These are phyloP conservation scores for Forsythia suspensa DNA, from an alignment of 257 asterid genomes.

Conservation along the genomic window DNA sequence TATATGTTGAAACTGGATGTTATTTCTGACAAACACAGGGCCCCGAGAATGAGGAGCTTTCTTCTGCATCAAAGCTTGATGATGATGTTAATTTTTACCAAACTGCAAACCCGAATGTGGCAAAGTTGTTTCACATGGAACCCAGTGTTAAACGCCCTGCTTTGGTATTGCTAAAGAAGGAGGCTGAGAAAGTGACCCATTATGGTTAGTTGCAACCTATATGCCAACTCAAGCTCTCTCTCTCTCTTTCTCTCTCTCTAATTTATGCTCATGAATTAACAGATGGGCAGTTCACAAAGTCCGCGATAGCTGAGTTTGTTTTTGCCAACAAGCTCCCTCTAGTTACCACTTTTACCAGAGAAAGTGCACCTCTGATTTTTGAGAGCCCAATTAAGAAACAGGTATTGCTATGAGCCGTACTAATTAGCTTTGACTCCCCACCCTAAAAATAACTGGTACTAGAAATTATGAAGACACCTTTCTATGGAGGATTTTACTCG, in stretches of 20 bases:
- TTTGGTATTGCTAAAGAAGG: slow-evolving; percentile 77
- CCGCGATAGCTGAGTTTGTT: slow-evolving; percentile 69
- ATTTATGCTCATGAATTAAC: slow-evolving; percentile 16
- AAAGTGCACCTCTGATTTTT: slow-evolving; percentile 71
- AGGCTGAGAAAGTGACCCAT: slow-evolving; percentile 71
- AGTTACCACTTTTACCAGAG: slow-evolving; percentile 74
- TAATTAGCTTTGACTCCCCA: slow-evolving; percentile 5
- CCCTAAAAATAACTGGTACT: neutral
- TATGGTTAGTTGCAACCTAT: slow-evolving; percentile 52
- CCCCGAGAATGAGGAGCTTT: slow-evolving; percentile 66
- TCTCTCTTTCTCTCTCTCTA: slow-evolving; percentile 18
- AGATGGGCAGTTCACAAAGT: slow-evolving; percentile 75
- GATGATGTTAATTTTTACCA: slow-evolving; percentile 88
- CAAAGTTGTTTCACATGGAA: slow-evolving; percentile 80
- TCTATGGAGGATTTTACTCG: neutral
- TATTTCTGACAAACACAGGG: slow-evolving; percentile 51
- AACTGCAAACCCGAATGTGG: slow-evolving; percentile 67
- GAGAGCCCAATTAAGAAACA: slow-evolving; percentile 83
- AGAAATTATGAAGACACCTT: neutral
- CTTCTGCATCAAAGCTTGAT: slow-evolving; percentile 78
- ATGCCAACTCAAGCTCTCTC: slow-evolving; percentile 14
- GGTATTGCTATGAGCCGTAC: slow-evolving; percentile 34
- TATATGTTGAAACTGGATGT: neutral
- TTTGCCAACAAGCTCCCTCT: slow-evolving; percentile 84
- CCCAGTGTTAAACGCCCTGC: slow-evolving; percentile 78